Base-by-base conservation (phyloP, 768 basidiomycete genomes). In the Leucosporidium scottii region DNA sequence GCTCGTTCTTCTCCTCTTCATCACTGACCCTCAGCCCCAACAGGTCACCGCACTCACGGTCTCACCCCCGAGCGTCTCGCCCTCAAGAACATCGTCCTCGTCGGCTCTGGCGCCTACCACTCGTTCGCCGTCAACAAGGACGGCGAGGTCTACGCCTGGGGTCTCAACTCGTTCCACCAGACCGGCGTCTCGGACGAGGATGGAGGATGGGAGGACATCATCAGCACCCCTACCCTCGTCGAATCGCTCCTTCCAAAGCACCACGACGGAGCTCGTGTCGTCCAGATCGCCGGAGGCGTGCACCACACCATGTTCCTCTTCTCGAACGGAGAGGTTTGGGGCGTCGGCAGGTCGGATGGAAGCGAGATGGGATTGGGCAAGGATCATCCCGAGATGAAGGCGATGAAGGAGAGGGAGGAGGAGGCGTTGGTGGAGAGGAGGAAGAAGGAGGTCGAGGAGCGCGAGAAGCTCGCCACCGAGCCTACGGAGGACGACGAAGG, bases 251-350 rank as follows among this genome's bases (percentile, higher is more conserved):
- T 51, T 18, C 80, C 81, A 0, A 66, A 74, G 1, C 30, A 76
- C 4, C 79, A 79, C 67, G 74, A 66, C 49, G 81, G 80, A 15
- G 76, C 77, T 7, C 77, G 75, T 57, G 81, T 81, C 34, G 74
- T 81, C 58, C 84, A 90, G 76, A 90, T 97, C 70, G 82, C 73
- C 27, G 91, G 88, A 23, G 92, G 94, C 55, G 86, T 88, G 65
- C 89, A 96, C 73, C 93, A 99, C 76, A 86, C 92, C 0, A 77
- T 98, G 57, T 98, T 99, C 83, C 81, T 92, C 72, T 88, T 93
- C 17, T 82, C 84, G 49, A 82, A 84, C 39, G 94, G 94, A 57
- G 85, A 86, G 68, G 89, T 98, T 1, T 94, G 85, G 77, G 90
- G 86, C 1, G 89, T 87, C 74, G 94, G 94, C 4, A 86, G 93